Conservation (phyloP, 768 basidiomycete genomes). For the Trametes cubensis region DNA sequence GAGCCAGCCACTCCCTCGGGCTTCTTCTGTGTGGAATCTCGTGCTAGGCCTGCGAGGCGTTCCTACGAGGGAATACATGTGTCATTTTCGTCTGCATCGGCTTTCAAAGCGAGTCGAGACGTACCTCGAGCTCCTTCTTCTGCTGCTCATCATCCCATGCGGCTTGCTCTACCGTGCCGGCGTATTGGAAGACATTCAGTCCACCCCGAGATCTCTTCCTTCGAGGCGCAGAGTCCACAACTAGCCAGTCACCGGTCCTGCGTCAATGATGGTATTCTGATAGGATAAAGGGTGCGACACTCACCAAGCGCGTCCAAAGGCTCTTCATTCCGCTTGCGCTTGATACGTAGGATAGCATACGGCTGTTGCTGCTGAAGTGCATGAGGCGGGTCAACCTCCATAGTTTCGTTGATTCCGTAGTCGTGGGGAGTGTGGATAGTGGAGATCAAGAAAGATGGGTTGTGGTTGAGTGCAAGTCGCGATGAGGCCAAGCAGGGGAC, state of each 20-base stretch:
- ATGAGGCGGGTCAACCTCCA: conserved; percentile 19
- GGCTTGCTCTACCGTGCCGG: conserved; percentile 72
- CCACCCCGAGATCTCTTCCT: conserved; percentile 62
- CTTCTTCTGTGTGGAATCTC: conserved; percentile 22
- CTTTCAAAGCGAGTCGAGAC: conserved; percentile 17
- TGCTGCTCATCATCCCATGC: conserved; percentile 65
- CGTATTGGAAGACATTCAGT: conserved; percentile 75
- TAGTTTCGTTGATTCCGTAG: not conserved
- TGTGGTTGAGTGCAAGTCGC: conserved; percentile 1
- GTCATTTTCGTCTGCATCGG: not conserved
- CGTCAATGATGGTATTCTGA: not conserved
- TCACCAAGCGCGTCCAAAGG: conserved; percentile 80
- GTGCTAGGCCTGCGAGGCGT: conserved; percentile 30
- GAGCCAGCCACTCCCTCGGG: not conserved
- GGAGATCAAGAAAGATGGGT: not conserved
- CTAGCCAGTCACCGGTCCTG: not conserved
- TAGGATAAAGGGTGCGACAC: conserved; percentile 24
- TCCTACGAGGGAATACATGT: conserved; percentile 17
- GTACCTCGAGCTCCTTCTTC: conserved; percentile 66
- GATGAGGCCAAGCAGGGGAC: not conserved
- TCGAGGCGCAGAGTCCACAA: conserved; percentile 36
- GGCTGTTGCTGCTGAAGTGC: conserved; percentile 36
- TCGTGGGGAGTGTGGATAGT: not conserved
- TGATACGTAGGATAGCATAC: conserved; percentile 79
- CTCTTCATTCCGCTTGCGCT: conserved; percentile 81